Conservation (phyloP, 768 basidiomycete genomes). For the Calocybe gangraenosa region DNA sequence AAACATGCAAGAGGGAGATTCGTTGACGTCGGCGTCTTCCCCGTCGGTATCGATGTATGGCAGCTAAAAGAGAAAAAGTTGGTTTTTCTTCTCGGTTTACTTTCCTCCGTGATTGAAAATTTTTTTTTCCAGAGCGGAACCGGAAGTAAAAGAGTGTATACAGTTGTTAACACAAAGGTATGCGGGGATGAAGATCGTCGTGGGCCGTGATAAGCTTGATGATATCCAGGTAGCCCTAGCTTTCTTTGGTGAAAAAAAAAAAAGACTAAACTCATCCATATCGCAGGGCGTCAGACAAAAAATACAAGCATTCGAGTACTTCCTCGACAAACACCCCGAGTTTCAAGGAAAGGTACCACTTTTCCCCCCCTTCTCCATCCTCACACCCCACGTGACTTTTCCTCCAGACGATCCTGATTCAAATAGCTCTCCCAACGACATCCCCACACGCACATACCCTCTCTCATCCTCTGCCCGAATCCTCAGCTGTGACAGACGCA, state of each 20-base stretch:
- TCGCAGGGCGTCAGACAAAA: constrained; percentile 73
- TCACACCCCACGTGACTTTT: not conserved
- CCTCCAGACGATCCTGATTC: constrained; percentile 70
- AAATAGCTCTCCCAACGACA: constrained; percentile 82
- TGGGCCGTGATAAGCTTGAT: constrained; percentile 87
- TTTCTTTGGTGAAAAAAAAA: not conserved
- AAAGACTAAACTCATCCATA: not conserved
- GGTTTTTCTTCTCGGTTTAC: constrained; percentile 17
- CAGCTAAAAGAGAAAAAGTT: constrained; percentile 65
- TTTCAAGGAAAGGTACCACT: constrained; percentile 68
- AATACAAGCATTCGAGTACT: constrained; percentile 76
- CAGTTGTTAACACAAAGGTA: constrained; percentile 76
- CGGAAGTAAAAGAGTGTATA: constrained; percentile 83
- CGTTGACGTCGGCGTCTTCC: constrained; percentile 84
- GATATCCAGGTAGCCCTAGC: constrained; percentile 60
- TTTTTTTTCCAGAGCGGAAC: constrained; percentile 45
- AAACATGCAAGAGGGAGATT: constrained; percentile 46
- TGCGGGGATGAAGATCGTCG: constrained; percentile 80
- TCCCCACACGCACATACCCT: constrained; percentile 64
- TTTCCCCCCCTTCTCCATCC: not conserved
- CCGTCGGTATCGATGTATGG: constrained; percentile 84
- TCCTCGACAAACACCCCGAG: constrained; percentile 76
- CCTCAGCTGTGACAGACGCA: constrained; percentile 55
- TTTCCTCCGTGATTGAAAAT: not conserved
- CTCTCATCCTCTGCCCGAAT: constrained; percentile 13